Evolutionary conservation across 2,329 filamentous ascomycete species (phyloP).

Genomic region (Trichoderma sp.): DNA sequence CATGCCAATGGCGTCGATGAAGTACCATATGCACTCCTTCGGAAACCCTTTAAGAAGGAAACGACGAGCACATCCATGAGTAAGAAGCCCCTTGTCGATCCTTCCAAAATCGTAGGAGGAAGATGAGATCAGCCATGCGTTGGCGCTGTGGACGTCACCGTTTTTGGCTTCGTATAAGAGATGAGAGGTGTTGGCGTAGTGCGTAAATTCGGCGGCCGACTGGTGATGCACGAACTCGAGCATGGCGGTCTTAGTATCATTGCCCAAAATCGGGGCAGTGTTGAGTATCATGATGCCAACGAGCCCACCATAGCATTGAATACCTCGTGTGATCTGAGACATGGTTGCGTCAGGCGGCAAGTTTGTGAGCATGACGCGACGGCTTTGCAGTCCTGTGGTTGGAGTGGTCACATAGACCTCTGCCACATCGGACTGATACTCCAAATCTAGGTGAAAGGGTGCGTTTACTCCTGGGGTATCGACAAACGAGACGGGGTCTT

Average conservation of each 20-base stretch:
- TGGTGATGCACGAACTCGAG: slow-evolving; percentile 25
- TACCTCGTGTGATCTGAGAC: slow-evolving; percentile 41
- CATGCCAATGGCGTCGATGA: slow-evolving; percentile 21
- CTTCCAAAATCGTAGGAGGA: slow-evolving; percentile 6
- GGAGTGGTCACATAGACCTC: background rate
- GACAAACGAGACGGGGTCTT: background rate
- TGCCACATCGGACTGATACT: slow-evolving; percentile 2
- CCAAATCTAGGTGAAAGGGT: background rate
- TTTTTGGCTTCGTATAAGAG: background rate
- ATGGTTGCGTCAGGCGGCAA: slow-evolving; percentile 26
- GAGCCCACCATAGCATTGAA: slow-evolving; percentile 22
- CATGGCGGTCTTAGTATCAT: slow-evolving; percentile 10
- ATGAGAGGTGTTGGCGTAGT: rapidly evolving
- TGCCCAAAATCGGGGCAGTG: background rate
- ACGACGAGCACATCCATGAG: slow-evolving; percentile 5
- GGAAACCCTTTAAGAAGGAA: slow-evolving; percentile 26
- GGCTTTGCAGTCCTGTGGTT: slow-evolving; percentile 18
- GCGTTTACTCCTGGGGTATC: background rate
- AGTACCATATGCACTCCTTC: slow-evolving; percentile 22
- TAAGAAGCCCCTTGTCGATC: background rate
- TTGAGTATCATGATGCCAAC: slow-evolving; percentile 14
- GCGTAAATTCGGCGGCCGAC: background rate
- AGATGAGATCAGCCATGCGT: slow-evolving; percentile 20
- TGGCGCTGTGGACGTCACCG: background rate
- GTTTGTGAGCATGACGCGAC: slow-evolving; percentile 26